A percentile compares a stretch with the other conserved stretches of the same genome.
Conservation (phyloP, 495 filamentous ascomycete genomes). For the Pyrenopolyporus hunteri region DNA sequence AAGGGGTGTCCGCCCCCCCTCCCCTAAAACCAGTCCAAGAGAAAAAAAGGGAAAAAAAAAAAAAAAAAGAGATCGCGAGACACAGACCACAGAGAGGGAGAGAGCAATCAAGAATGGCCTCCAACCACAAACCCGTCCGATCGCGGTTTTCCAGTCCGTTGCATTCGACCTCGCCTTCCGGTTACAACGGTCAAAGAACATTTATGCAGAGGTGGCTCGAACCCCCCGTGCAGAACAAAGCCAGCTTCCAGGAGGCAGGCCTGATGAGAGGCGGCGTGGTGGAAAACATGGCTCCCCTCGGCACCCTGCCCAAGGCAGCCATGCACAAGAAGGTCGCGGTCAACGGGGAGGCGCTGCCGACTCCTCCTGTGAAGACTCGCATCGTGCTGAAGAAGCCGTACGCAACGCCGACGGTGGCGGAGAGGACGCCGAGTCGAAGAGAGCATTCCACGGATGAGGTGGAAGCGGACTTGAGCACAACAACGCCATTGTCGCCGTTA, state of each 20-base stretch:
- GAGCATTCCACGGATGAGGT: slow-evolving; percentile 4
- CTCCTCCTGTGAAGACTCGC: slow-evolving; percentile 39
- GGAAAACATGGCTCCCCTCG: slow-evolving; percentile 73
- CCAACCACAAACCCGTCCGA: slow-evolving; percentile 50
- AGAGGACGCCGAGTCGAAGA: slow-evolving; percentile 18
- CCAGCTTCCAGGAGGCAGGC: slow-evolving; percentile 73
- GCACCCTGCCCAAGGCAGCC: slow-evolving; percentile 63
- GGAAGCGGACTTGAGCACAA: not conserved
- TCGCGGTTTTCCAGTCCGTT: slow-evolving; percentile 64
- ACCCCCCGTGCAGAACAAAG: slow-evolving; percentile 67
- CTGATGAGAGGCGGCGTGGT: slow-evolving; percentile 67
- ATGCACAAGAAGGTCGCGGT: slow-evolving; percentile 48
- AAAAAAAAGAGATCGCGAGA: slow-evolving; percentile 6
- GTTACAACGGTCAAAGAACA: slow-evolving; percentile 45
- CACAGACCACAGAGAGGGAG: too few species aligned
- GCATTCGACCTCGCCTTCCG: slow-evolving; percentile 40
- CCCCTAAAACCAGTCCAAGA: slow-evolving; percentile 10
- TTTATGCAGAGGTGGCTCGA: slow-evolving; percentile 71
- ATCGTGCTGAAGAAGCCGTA: slow-evolving; percentile 51
- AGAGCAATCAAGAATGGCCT: too few species aligned
- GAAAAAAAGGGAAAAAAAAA: slow-evolving; percentile 3
- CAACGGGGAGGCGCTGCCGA: slow-evolving; percentile 24
- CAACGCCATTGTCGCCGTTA: slow-evolving; percentile 26
- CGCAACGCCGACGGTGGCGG: slow-evolving; percentile 21
- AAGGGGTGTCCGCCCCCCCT: slow-evolving; percentile 30